Evolutionary conservation across 2,329 filamentous ascomycete genomes (phyloP).

Genomic region (Colletotrichum lindemuthianum): DNA sequence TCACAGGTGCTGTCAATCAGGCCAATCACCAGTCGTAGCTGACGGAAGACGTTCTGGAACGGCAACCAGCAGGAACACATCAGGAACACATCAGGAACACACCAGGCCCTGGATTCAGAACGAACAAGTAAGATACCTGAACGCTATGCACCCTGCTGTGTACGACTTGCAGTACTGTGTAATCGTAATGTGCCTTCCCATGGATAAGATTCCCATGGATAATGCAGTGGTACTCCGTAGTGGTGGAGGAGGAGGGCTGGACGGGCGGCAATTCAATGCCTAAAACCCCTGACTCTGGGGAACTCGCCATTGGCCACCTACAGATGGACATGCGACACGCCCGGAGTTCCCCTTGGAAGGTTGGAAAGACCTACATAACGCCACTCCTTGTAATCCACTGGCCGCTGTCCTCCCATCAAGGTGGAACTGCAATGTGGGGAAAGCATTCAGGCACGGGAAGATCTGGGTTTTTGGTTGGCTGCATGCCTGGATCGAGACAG

Average conservation of each 20-base stretch:
- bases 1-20: not conserved
- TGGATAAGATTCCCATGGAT: too few relatives aligned
- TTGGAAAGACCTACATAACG: not conserved
- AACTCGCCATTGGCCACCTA: constrained; percentile 3
- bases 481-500: constrained; percentile 1
- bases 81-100: not conserved
- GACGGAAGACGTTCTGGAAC: constrained; percentile 28
- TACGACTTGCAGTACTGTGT: too few relatives aligned
- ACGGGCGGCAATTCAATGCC: constrained; percentile 17
- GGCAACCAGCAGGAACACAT: not conserved
- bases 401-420: constrained; percentile 5
- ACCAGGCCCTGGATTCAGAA: not conserved
- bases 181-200: too few relatives aligned
- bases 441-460: constrained; percentile 12
- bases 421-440: constrained; percentile 14
- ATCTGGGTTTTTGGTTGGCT: constrained; percentile 5
- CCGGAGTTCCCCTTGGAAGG: too few relatives aligned
- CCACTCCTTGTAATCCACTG: not conserved
- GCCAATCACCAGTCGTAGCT: not conserved
- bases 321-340: constrained; percentile 14
- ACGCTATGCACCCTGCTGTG: too few relatives aligned
- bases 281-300: constrained; percentile 5
- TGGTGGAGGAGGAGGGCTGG: too few relatives aligned
- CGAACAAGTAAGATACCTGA: too few relatives aligned
- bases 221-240: too few relatives aligned